Evolutionary conservation across 306 rosid genomes (phyloP).

Genomic region (Quercus alba): DNA sequence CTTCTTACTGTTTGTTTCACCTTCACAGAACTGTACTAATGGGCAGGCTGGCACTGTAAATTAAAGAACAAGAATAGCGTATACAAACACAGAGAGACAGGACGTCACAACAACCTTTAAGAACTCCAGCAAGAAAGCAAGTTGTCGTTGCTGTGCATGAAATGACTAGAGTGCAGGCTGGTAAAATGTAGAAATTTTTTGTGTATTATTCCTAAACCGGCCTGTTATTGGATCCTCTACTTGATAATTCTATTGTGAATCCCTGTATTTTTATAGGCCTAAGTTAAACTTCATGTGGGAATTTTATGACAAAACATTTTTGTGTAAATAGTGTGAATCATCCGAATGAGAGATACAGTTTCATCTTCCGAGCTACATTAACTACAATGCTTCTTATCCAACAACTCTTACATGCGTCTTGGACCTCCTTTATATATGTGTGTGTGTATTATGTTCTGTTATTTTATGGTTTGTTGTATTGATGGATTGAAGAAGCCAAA

Average conservation of each 20-base stretch:
- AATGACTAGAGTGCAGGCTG: not conserved
- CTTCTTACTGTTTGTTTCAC: constrained; percentile 12
- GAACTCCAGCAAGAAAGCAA: not conserved
- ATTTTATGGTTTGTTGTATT: no score
- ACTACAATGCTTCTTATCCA: no score
- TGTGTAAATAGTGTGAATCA: not conserved
- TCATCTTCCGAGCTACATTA: not conserved
- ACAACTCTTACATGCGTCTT: no score
- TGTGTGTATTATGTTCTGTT: no score
- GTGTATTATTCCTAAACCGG: no score
- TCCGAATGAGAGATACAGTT: not conserved
- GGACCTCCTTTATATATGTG: no score
- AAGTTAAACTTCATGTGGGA: not conserved
- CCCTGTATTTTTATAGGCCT: not conserved
- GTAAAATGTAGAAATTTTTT: no score
- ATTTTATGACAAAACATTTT: not conserved
- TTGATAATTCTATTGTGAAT: not conserved
- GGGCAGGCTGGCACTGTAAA: constrained; percentile 13
- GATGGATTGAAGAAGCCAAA: no score
- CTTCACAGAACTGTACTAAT: not conserved
- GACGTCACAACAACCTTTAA: not conserved
- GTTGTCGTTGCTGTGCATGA: not conserved
- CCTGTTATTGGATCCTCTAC: not conserved
- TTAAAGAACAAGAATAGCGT: not conserved
- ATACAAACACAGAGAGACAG: not conserved